These are phyloP conservation scores for Macrocybe gigantea DNA, from an alignment of 768 basidiomycete genomes.

Conservation along the genomic window DNA sequence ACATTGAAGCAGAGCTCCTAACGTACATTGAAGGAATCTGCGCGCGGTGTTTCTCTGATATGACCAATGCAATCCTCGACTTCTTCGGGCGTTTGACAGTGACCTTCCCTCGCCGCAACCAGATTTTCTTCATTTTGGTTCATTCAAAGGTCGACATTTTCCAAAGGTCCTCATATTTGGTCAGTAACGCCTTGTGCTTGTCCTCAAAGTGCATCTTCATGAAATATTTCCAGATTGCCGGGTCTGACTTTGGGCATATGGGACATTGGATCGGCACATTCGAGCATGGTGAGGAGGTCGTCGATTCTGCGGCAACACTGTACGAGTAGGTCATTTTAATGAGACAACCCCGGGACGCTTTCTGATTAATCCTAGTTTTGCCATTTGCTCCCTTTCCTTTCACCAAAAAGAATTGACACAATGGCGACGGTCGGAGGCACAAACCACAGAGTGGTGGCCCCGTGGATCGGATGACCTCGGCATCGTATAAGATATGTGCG, in stretches of 20 bases:
- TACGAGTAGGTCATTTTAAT: constrained; percentile 3
- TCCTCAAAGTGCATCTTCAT: constrained; percentile 10
- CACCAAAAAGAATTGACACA: constrained; percentile 11
- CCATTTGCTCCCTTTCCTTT: constrained; percentile 9
- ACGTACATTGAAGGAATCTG: constrained; percentile 2
- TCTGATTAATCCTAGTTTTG: background rate
- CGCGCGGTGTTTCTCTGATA: constrained; percentile 10
- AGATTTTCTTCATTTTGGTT: constrained; percentile 13
- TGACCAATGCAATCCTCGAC: constrained; percentile 4
- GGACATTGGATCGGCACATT: constrained; percentile 16
- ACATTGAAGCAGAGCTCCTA: too few relatives aligned
- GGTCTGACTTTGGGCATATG: constrained; percentile 8
- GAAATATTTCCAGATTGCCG: constrained; percentile 17
- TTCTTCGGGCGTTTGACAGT: constrained; percentile 5
- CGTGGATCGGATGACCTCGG: background rate
- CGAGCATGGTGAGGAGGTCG: constrained; percentile 11
- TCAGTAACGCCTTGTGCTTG: constrained; percentile 2
- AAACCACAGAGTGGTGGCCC: constrained; percentile 18
- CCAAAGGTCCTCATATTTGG: constrained; percentile 10
- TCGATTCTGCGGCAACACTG: constrained; percentile 4
- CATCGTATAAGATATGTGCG: constrained; percentile 14
- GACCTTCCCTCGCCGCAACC: constrained; percentile 9
- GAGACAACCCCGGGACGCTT: constrained; percentile 9
- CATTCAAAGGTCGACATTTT: constrained; percentile 12
- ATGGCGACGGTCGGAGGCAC: constrained; percentile 10